Evolutionary conservation across 2,329 filamentous ascomycete species (phyloP), one percentile per base, ranked within the genome.

Genomic region (Penicillium sclerotigenum): DNA sequence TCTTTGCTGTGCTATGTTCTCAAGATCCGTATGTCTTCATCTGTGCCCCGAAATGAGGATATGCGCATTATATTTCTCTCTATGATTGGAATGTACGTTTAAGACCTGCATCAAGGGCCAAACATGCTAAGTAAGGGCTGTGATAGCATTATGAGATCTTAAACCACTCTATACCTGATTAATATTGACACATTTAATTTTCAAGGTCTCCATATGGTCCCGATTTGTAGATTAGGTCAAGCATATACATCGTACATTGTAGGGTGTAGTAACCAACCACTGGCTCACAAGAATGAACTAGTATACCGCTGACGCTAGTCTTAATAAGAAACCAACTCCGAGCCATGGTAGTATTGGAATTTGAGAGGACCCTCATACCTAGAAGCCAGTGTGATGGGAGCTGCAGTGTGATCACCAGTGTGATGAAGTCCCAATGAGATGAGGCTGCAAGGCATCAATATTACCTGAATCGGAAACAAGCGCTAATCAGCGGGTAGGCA

Each of bases 71-170:
- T 7, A 28, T n/a, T 38, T 24, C 20, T 18, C n/a, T 28, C 16
- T 40, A 47, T 26, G 14, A 47, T 26, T 58, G 57, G 53, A 59
- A 59, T 59, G 50, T 54, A 29, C 29, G 47, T 43, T 36, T 42
- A 40, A 52, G 42, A 56, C 52, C 37, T 46, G 42, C 53, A 59
- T 60, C 50, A 51, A 58, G 57, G 54, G 33, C 24, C n/a, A 52
- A 52, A 43, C 38, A 59, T 52, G 47, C 20, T 36, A 52, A 54
- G 47, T 33, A 55, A 49, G 40, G 55, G 47, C 18, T 20, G n/a
- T 42, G 51, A 42, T 9, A 14, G 28, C 47, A 28, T 20, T 34
- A 36, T 33, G 26, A 53, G 33, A 59, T 34, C 38, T 33, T 20
- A 22, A 37, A 9, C 9, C 2, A 28, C 13, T 26, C 1, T 37